These are phyloP conservation scores for Podospora sp. DNA, from an alignment of 495 filamentous ascomycete species.

Conservation along the genomic window DNA sequence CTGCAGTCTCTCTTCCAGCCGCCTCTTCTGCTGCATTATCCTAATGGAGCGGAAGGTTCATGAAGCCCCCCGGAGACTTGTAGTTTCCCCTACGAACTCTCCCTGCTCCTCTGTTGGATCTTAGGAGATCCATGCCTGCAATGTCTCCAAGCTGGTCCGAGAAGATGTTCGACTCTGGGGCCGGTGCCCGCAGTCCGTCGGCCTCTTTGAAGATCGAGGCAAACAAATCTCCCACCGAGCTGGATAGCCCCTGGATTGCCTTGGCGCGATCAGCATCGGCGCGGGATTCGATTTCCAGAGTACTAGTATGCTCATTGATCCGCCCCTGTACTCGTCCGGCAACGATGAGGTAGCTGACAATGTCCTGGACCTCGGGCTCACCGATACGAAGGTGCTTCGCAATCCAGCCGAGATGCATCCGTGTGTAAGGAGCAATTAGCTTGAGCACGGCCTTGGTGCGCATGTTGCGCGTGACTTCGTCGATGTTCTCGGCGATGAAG, in stretches of 20 bases:
- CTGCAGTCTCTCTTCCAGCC: neutral
- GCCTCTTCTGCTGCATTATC: neutral
- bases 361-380: slow-evolving; percentile 85
- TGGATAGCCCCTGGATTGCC: slow-evolving; percentile 73
- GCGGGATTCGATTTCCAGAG: slow-evolving; percentile 74
- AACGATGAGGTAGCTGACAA: slow-evolving; percentile 88
- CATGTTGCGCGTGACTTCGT: slow-evolving; percentile 98
- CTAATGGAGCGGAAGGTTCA: neutral
- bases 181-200: slow-evolving; percentile 62
- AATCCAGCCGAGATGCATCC: slow-evolving; percentile 84
- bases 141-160: slow-evolving; percentile 18
- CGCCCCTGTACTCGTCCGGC: slow-evolving; percentile 82
- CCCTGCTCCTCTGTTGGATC: neutral
- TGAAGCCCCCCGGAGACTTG: neutral
- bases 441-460: slow-evolving; percentile 94
- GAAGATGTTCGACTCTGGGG: slow-evolving; percentile 12
- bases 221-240: slow-evolving; percentile 67
- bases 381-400: slow-evolving; percentile 83
- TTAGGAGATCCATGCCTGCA: neutral
- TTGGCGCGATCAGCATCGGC: slow-evolving; percentile 73
- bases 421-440: slow-evolving; percentile 90
- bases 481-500: slow-evolving; percentile 98
- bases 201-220: slow-evolving; percentile 67
- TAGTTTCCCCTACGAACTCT: slow-evolving; percentile 10
- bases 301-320: slow-evolving; percentile 86